Conservation (phyloP, 2,329 filamentous ascomycete genomes). For the Mycosphaerella sp. region DNA sequence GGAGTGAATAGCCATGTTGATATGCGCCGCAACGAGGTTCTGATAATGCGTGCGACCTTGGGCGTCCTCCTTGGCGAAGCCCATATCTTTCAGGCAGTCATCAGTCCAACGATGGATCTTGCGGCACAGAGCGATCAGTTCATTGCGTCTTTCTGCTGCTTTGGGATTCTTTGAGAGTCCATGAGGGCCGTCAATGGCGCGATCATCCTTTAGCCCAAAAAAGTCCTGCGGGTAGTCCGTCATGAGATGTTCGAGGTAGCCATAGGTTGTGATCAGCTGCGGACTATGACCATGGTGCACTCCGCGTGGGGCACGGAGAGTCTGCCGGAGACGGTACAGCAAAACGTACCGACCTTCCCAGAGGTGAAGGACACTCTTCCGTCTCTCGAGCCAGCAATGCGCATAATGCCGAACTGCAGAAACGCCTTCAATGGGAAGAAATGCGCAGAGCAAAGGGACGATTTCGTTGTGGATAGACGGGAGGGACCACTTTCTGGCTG, state of each 20-base stretch:
- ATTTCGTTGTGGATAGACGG: neutral
- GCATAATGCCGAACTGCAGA: neutral
- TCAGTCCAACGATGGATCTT: slow-evolving; percentile 5
- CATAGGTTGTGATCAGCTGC: too few species aligned
- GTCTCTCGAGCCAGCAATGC: slow-evolving; percentile 2
- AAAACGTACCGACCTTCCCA: slow-evolving; percentile 1
- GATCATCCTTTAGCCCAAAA: neutral
- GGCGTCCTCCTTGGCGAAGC: neutral
- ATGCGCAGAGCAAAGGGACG: neutral
- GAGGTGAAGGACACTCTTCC: neutral
- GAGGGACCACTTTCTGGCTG: neutral
- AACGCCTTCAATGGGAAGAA: neutral
- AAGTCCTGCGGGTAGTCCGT: neutral
- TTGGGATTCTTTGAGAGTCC: neutral
- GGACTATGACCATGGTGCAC: too few species aligned
- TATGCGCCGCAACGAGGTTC: slow-evolving; percentile 2
- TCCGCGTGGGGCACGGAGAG: too few species aligned
- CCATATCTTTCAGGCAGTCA: neutral
- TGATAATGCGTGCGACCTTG: neutral
- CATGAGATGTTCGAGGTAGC: too few species aligned
- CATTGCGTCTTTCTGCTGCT: neutral
- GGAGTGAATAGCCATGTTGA: slow-evolving; percentile 1
- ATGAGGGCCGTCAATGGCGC: neutral
- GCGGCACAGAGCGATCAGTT: neutral
- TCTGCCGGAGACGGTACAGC: neutral